These are phyloP conservation scores for Lachancea nothofagi DNA, from an alignment of 805 yeast species.

Conservation along the genomic window DNA sequence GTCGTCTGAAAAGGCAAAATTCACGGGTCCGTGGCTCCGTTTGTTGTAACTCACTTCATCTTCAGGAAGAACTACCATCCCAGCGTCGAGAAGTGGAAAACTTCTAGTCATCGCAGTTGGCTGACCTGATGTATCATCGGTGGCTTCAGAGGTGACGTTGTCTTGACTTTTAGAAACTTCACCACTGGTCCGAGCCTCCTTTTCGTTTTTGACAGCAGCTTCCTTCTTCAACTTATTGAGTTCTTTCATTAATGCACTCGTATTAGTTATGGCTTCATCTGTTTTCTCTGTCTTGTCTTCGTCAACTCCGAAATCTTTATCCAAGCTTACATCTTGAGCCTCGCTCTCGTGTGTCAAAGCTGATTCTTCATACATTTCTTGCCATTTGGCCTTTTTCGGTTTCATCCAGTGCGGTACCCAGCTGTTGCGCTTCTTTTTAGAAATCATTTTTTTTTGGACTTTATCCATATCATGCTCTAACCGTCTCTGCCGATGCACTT, in stretches of 20 bases:
- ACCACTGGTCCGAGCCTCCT: constrained; percentile 10
- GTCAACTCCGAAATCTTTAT: neutral
- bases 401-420: constrained; percentile 45
- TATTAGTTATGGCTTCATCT: constrained; percentile 26
- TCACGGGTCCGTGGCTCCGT: constrained; percentile 15
- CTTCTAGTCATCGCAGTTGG: constrained; percentile 4
- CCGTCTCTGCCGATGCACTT: constrained; percentile 74
- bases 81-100: constrained; percentile 29
- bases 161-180: neutral
- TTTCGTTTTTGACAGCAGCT: constrained; percentile 16
- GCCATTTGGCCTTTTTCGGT: constrained; percentile 55
- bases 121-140: constrained; percentile 3
- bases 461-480: constrained; percentile 81
- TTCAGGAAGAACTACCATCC: constrained; percentile 27
- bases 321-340: constrained; percentile 18
- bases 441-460: constrained; percentile 58
- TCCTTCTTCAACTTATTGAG: constrained; percentile 22
- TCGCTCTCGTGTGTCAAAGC: constrained; percentile 20
- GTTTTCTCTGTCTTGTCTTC: constrained; percentile 4
- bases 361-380: constrained; percentile 51
- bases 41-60: constrained; percentile 18
- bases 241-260: constrained; percentile 29
- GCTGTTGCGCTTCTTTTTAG: constrained; percentile 35
- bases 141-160: constrained; percentile 6
- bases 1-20: constrained; percentile 30